These are phyloP conservation scores for Nicotiana undulata DNA, from an alignment of 257 asterid genomes.

Conservation along the genomic window DNA sequence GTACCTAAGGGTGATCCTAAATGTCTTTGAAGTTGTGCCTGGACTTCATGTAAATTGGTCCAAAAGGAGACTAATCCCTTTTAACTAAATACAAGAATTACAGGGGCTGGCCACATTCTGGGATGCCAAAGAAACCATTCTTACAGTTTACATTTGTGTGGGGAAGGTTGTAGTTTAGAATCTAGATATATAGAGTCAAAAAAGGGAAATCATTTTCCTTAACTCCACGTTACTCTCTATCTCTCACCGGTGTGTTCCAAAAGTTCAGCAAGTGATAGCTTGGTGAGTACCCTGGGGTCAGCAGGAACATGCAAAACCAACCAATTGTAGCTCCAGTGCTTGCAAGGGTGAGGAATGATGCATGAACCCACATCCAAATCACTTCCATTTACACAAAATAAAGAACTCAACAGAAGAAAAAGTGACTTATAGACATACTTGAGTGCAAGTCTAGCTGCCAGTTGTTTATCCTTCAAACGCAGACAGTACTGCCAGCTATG, in stretches of 20 bases:
- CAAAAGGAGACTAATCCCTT: too few species aligned
- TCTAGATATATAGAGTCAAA: background rate
- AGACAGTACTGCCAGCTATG: slow-evolving; percentile 93
- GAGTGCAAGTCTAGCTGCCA: slow-evolving; percentile 83
- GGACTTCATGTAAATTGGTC: too few species aligned
- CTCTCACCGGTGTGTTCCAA: background rate
- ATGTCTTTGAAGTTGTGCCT: too few species aligned
- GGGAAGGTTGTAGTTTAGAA: background rate
- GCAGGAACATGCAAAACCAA: background rate
- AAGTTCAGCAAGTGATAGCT: slow-evolving; percentile 1
- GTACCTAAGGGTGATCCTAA: too few species aligned
- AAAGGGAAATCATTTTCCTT: background rate
- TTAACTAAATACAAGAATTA: too few species aligned
- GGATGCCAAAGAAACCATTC: too few species aligned
- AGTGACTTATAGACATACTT: slow-evolving; percentile 40
- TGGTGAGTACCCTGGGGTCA: background rate
- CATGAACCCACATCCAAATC: background rate
- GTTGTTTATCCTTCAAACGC: slow-evolving; percentile 74
- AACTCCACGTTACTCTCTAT: background rate
- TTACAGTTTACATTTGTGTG: background rate
- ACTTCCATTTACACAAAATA: background rate
- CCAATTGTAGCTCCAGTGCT: background rate
- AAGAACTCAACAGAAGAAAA: slow-evolving; percentile 15
- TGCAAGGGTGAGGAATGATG: background rate
- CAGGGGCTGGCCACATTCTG: too few species aligned